Conservation (phyloP, 2,329 filamentous ascomycete species). For the Chaetomiaceae sp. region DNA sequence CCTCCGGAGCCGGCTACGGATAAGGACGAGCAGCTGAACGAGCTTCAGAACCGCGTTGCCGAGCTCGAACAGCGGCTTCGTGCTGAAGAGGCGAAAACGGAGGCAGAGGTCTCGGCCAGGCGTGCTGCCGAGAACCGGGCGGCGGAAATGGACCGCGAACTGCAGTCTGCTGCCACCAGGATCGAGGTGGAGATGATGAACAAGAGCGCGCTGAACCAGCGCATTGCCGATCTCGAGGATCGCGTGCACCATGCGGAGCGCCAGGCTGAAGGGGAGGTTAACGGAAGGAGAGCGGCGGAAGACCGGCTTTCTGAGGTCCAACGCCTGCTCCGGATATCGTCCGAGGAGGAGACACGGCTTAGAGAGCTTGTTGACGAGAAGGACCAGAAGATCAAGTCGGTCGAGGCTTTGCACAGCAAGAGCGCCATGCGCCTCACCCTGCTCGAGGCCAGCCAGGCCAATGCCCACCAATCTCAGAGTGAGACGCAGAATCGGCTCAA, state of each 20-base stretch:
- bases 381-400: conserved; percentile 58
- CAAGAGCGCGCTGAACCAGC: conserved; percentile 53
- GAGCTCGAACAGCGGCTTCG: conserved; percentile 56
- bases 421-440: conserved; percentile 59
- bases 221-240: conserved; percentile 65
- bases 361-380: conserved; percentile 64
- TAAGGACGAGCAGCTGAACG: conserved; percentile 48
- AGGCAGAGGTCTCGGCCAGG: conserved; percentile 46
- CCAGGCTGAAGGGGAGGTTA: conserved; percentile 60
- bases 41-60: conserved; percentile 55
- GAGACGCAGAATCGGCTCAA: conserved; percentile 55
- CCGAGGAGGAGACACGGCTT: conserved; percentile 69
- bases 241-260: conserved; percentile 61
- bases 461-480: conserved; percentile 48
- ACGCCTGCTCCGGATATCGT: conserved; percentile 60
- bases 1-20: conserved; percentile 46
- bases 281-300: conserved; percentile 61
- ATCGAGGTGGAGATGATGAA: conserved; percentile 60
- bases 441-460: conserved; percentile 63
- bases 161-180: conserved; percentile 54
- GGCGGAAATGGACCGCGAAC: conserved; percentile 50
- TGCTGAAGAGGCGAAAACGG: conserved; percentile 44
- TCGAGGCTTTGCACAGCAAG: conserved; percentile 54
- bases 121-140: conserved; percentile 50
- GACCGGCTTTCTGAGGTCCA: conserved; percentile 71